A percentile compares a stretch with the other conserved stretches of the same genome.
Conservation (phyloP, 139 green algal genomes). For the Desmodesmus armatus region DNA sequence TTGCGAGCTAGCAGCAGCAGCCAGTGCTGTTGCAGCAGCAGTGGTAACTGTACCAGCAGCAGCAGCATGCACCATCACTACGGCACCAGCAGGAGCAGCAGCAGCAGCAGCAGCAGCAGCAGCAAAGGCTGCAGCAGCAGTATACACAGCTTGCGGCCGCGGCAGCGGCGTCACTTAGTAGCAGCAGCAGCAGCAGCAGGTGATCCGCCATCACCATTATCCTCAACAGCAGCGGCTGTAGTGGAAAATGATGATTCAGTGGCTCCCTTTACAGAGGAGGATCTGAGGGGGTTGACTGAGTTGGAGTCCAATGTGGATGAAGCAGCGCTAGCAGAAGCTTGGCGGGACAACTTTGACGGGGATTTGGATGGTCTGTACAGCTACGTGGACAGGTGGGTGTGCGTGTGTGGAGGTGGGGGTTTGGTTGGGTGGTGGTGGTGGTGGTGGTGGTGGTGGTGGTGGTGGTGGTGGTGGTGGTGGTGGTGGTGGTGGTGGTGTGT, state of each 20-base stretch:
- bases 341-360: constrained; percentile 28
- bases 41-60: background rate
- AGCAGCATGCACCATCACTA: background rate
- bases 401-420: too few species aligned
- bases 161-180: background rate
- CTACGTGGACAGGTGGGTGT: constrained; percentile 40
- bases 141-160: background rate
- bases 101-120: constrained; percentile 10
- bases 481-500: too few species aligned
- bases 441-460: too few species aligned
- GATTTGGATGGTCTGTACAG: constrained; percentile 41
- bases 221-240: background rate
- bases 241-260: background rate
- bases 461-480: too few species aligned
- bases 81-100: background rate
- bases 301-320: background rate
- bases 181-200: constrained; percentile 24
- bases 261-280: constrained; percentile 39
- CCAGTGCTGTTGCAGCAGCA: background rate
- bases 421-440: too few species aligned
- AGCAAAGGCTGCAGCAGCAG: background rate
- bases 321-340: background rate
- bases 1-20: background rate
- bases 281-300: background rate
- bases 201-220: too few species aligned